These are phyloP conservation scores for Aspergillus steynii DNA, from an alignment of 495 filamentous ascomycete genomes.

Conservation along the genomic window DNA sequence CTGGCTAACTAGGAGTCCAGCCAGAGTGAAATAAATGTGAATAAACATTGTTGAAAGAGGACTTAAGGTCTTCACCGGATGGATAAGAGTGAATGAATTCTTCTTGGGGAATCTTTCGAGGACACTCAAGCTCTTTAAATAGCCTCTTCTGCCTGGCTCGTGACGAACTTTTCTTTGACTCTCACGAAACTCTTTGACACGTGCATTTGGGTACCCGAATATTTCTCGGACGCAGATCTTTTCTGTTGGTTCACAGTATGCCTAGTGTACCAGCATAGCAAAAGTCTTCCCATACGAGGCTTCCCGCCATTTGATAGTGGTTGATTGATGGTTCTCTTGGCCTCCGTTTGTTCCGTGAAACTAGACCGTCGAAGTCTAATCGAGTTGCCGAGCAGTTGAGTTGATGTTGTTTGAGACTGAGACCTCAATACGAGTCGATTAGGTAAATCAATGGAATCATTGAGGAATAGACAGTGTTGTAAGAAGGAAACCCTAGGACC, in stretches of 20 bases:
- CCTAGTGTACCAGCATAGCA: neutral
- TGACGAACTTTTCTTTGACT: neutral
- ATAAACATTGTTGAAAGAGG: neutral
- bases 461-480: neutral
- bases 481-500: too few species aligned
- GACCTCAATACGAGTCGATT: slow-evolving; percentile 1
- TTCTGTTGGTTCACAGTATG: neutral
- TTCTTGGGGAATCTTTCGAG: neutral
- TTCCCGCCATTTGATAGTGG: neutral
- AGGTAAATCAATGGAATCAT: neutral
- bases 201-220: neutral
- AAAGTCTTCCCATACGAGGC: too few species aligned
- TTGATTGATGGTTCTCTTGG: neutral
- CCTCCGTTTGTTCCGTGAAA: neutral
- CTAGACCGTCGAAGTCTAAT: neutral
- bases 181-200: neutral
- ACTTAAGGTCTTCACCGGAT: too few species aligned
- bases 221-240: neutral
- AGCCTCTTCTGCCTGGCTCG: too few species aligned
- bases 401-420: slow-evolving; percentile 8
- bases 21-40: neutral
- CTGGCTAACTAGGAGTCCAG: slow-evolving; percentile 22
- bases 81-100: neutral
- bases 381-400: neutral
- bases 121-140: neutral